Evolutionary conservation across 257 asterid species (phyloP).

Genomic region (Nicotiana knightiana): DNA sequence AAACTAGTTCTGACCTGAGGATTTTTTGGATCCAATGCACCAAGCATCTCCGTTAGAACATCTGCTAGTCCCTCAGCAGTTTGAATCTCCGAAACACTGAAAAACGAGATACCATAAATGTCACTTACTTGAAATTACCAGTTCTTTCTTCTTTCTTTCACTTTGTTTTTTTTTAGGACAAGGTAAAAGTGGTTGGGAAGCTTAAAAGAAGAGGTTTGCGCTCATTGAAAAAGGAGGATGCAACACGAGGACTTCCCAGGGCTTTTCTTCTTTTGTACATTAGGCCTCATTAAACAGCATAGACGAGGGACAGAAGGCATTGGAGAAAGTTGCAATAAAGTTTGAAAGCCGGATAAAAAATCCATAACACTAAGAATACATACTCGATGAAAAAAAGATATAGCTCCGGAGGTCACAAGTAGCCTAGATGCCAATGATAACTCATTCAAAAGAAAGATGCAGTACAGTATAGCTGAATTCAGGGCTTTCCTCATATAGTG

Average conservation of each 20-base stretch:
- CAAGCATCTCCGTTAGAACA: conserved; percentile 77
- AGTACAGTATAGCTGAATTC: background rate
- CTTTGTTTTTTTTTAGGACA: too few relatives aligned
- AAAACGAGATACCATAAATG: conserved; percentile 5
- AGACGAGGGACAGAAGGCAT: background rate
- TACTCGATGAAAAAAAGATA: background rate
- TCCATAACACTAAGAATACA: background rate
- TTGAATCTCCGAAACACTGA: conserved; percentile 77
- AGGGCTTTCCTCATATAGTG: background rate
- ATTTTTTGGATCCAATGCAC: conserved; percentile 70
- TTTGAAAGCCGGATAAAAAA: background rate
- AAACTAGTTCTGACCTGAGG: conserved; percentile 47
- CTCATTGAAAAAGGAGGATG: too few relatives aligned
- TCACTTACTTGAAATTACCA: background rate
- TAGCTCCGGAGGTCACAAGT: background rate
- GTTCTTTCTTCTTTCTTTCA: background rate
- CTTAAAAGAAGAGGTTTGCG: too few relatives aligned
- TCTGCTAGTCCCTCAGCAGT: conserved; percentile 80
- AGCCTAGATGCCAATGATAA: background rate
- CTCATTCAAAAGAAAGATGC: conserved; percentile 3
- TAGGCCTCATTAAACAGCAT: background rate
- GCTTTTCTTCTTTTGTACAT: background rate
- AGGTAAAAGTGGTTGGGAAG: too few relatives aligned
- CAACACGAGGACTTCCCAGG: too few relatives aligned
- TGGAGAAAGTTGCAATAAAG: background rate